Conservation (phyloP, 169 alveolate species). For the Ichthyophthirius multifiliis region DNA sequence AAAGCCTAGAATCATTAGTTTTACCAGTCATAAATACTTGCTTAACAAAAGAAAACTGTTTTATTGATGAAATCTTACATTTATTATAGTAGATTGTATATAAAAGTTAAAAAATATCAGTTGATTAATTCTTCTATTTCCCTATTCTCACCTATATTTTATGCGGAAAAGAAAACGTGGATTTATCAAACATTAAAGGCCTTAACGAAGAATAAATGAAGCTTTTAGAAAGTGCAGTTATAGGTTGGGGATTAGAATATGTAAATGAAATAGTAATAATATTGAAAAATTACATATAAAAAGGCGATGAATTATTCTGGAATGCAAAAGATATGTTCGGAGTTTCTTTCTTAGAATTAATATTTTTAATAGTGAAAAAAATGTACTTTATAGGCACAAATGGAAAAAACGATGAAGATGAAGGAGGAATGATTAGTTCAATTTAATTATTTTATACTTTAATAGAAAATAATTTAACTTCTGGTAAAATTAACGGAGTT, state of each 20-base stretch:
- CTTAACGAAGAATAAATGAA: neutral
- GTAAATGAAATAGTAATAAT: neutral
- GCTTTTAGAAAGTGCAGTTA: neutral
- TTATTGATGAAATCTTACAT: neutral
- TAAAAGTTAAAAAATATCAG: too few species aligned
- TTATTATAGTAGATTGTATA: neutral
- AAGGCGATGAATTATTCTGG: neutral
- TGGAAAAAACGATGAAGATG: neutral
- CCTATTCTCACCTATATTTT: constrained; percentile 5
- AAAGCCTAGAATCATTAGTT: neutral
- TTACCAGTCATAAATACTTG: neutral
- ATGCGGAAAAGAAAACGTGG: neutral
- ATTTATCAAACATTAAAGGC: neutral
- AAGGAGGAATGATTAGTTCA: neutral
- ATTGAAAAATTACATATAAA: constrained; percentile 4
- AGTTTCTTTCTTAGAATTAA: neutral
- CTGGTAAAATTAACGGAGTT: neutral
- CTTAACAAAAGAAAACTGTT: neutral
- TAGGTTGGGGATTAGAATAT: neutral
- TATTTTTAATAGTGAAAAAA: neutral
- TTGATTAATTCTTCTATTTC: neutral
- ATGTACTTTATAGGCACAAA: neutral
- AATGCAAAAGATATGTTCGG: constrained; percentile 7
- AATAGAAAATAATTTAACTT: neutral
- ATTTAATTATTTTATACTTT: neutral